Evolutionary conservation across 129 eudicot species (phyloP).

Genomic region (Apium graveolens): DNA sequence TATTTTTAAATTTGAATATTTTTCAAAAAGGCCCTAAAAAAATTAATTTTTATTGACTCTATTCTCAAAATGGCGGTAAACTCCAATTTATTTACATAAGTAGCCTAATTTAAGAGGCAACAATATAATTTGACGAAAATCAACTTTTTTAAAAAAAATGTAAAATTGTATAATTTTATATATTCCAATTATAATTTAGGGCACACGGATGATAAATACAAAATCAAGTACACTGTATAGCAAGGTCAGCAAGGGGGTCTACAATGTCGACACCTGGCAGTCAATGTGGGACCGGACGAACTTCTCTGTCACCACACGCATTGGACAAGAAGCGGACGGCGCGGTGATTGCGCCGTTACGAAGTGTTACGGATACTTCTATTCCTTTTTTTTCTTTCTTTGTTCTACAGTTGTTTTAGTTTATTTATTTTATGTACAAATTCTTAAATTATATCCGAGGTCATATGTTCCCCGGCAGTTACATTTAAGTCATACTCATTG

Average conservation of each 20-base stretch:
- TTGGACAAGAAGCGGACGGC: conserved; percentile 35
- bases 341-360: conserved; percentile 35
- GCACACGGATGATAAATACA: no score
- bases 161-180: no score
- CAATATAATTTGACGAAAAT: no score
- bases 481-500: not conserved
- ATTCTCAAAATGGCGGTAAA: no score
- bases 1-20: no score
- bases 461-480: conserved; percentile 4
- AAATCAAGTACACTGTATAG: not conserved
- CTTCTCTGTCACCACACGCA: conserved; percentile 28
- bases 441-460: not conserved
- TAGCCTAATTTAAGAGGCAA: no score
- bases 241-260: not conserved
- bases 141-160: no score
- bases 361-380: conserved; percentile 14
- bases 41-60: no score
- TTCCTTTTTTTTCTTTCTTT: not conserved
- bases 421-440: not conserved
- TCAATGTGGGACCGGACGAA: not conserved
- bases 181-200: no score
- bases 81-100: no score
- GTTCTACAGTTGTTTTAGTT: not conserved
- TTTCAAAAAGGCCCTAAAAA: no score
- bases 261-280: not conserved